Evolutionary conservation across 1,284 basidiomycete species (phyloP).

Genomic region (Wolfiporia cocos): DNA sequence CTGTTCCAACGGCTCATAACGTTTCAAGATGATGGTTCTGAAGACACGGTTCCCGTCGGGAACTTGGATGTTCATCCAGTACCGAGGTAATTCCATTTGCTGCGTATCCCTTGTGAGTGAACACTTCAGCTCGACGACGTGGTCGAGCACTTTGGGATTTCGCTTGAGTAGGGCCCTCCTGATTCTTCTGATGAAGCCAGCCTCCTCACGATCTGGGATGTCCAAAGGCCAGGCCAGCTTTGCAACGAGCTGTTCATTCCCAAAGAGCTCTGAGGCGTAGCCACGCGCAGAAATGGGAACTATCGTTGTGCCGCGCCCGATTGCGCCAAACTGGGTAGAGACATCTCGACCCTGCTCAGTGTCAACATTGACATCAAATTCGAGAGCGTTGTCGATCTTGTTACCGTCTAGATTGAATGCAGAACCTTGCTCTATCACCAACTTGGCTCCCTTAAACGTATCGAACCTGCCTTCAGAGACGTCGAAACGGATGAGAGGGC

Average conservation of each 20-base stretch:
- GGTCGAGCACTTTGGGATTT: background rate
- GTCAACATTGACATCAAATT: background rate
- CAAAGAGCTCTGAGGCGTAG: background rate
- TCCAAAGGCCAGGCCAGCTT: background rate
- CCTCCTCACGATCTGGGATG: background rate
- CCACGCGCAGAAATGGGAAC: constrained; percentile 3
- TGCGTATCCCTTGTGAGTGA: background rate
- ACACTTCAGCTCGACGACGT: constrained; percentile 6
- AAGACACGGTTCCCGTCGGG: constrained; percentile 2
- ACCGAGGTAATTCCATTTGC: background rate
- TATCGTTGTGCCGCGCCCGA: background rate
- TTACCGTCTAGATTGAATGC: background rate
- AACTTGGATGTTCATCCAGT: background rate
- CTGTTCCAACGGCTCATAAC: constrained; percentile 15
- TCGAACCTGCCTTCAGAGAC: background rate
- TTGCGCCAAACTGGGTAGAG: background rate
- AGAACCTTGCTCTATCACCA: background rate
- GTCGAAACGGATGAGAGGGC: background rate
- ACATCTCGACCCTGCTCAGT: background rate
- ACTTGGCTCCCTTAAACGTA: background rate
- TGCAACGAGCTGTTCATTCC: background rate
- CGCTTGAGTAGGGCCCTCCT: background rate
- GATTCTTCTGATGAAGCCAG: background rate
- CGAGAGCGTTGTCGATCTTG: background rate
- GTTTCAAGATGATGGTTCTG: constrained; percentile 7